Base-by-base conservation (phyloP, 192 early-diverging fungal genomes). In the Podila horticola region DNA sequence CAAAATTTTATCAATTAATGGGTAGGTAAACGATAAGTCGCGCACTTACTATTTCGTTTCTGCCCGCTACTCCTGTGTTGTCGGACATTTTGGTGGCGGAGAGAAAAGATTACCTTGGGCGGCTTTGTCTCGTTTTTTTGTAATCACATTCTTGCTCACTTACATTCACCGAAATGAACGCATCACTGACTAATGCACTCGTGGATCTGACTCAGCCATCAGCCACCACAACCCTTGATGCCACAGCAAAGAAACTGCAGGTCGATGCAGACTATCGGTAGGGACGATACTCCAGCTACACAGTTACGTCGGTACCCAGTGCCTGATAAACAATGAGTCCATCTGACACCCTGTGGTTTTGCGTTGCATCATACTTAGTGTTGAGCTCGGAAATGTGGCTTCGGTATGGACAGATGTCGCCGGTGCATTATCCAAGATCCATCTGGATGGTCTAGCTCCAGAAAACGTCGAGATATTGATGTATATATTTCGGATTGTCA, bases 261-360 rank as follows among this genome's bases (percentile, higher is more conserved):
- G 55, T 58, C 33, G 77, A 81, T 45, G 30, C 51, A 29, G 71
- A 64, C 26, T 72, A 69, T 57, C 66, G 77, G 77, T 81, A 65
- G 6, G 58, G 29, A 33, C 59, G 6, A 45, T 45, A 17, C 4
- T n/a, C n/a, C 15, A 17, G 15, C 15, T 15, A 45, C 2, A 2
- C 15, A 45, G 15, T 45, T 0, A 12, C 41, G 2, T 17, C 15
- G 11, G 13, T 45, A 2, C 41, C 15, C 15, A 45, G 12, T 45
- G 15, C 41, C 15, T 45, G 41, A 45, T 8, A 45, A 45, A 45
- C 15, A 30, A 22, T 41, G 57, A 8, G 7, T 67, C 34, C 58
- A 33, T 22, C 52, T 28, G 29, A 58, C n/a, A 9, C 24, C 1
- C 26, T 58, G 24, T n/a, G 8, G 15, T 48, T 22, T 29, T 49